Percentiles rank a stretch among this genome's conserved stretches.
phyloP scores from a whole-genome alignment of 768 basidiomycete species.

The Gloeostereum incarnatum region DNA sequence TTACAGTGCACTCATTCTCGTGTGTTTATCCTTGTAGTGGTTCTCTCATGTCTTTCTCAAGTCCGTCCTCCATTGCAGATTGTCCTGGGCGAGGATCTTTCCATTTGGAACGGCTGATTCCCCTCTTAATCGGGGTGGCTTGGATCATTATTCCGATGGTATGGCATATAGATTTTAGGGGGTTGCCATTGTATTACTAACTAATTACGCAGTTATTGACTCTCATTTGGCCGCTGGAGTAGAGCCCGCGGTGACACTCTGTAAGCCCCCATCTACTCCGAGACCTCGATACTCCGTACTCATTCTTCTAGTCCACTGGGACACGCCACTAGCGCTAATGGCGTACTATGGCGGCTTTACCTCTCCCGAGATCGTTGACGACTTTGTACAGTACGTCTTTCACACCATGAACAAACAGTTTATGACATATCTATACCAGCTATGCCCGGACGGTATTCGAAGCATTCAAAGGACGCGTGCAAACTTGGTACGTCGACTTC shows the following conservation, averaged over 20 bases:
- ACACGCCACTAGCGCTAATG: slow-evolving; percentile 33
- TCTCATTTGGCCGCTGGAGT: slow-evolving; percentile 31
- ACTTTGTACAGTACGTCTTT: slow-evolving; percentile 31
- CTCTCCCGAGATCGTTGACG: slow-evolving; percentile 33
- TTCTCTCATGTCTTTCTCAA: neutral
- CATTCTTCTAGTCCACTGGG: slow-evolving; percentile 33
- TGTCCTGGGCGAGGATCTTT: slow-evolving; percentile 43
- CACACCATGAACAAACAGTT: neutral
- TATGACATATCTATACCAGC: too few species aligned
- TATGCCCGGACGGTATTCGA: slow-evolving; percentile 42
- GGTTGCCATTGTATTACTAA: too few species aligned
- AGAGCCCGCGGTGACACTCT: slow-evolving; percentile 39
- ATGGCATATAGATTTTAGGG: slow-evolving; percentile 5
- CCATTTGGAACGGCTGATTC: slow-evolving; percentile 40
- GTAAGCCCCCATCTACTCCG: too few species aligned
- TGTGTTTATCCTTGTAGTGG: too few species aligned
- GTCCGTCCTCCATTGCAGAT: slow-evolving; percentile 15
- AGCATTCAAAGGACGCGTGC: slow-evolving; percentile 36
- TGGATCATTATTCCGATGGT: slow-evolving; percentile 37
- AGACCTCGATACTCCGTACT: too few species aligned
- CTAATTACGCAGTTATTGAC: slow-evolving; percentile 28
- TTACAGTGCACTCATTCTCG: slow-evolving; percentile 47
- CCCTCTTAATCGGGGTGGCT: slow-evolving; percentile 36
- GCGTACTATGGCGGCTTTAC: slow-evolving; percentile 44
- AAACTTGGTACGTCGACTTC: slow-evolving; percentile 27